Evolutionary conservation across 2,329 filamentous ascomycete species (phyloP).

Genomic region (Graphiopsis chlorocephala): DNA sequence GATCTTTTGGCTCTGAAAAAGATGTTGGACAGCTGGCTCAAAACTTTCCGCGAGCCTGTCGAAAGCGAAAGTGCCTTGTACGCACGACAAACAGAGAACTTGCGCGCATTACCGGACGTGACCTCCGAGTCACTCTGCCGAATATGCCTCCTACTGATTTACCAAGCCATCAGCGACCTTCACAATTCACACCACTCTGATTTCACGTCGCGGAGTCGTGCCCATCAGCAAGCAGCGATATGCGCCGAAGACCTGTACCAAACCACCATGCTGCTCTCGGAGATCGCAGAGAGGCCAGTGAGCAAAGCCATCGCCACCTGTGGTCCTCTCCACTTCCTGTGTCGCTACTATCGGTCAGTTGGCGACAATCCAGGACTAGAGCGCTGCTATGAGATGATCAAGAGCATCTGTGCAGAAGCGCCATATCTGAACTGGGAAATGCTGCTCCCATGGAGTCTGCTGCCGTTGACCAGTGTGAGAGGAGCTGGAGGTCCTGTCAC

Average conservation of each 20-base stretch:
- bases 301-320: neutral
- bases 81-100: neutral
- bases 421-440: constrained; percentile 9
- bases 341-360: neutral
- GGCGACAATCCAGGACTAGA: neutral
- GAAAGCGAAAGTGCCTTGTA: neutral
- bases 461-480: constrained; percentile 2
- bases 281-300: constrained; percentile 3
- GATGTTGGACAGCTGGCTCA: neutral
- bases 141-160: constrained; percentile 3
- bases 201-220: neutral
- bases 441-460: constrained; percentile 5
- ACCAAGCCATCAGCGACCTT: neutral
- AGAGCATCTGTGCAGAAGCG: neutral
- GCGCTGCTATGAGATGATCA: neutral
- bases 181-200: neutral
- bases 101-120: neutral
- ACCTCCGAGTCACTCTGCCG: neutral
- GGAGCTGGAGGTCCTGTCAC: neutral
- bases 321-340: constrained; percentile 1
- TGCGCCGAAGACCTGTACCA: constrained; percentile 1
- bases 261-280: neutral
- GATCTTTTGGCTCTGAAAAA: neutral
- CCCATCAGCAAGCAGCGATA: neutral
- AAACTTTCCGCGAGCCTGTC: neutral